Evolutionary conservation across 768 basidiomycete genomes (phyloP).

Genomic region (Rhodotorula kratochvilovae): DNA sequence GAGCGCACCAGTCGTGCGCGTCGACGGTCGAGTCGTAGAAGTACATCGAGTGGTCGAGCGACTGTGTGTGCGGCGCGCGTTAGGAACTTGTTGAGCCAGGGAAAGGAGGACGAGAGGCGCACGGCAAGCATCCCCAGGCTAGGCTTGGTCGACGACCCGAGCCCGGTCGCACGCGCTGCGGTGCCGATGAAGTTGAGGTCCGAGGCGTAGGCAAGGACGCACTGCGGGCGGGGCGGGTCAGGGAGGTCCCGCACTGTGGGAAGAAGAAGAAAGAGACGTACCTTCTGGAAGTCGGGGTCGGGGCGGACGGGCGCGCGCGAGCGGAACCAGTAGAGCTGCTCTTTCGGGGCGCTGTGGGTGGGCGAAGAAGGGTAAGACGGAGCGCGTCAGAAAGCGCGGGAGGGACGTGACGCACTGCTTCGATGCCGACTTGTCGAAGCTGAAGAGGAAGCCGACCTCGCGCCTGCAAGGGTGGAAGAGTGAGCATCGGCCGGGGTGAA

Average conservation of each 20-base stretch:
- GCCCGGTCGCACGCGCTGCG: conserved; percentile 30
- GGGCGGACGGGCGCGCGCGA: conserved; percentile 24
- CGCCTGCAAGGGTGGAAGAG: background rate
- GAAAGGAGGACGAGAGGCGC: background rate
- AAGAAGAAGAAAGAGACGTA: background rate
- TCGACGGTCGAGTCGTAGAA: conserved; percentile 39
- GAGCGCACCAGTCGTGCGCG: conserved; percentile 35
- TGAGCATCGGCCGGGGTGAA: background rate
- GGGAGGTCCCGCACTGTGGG: background rate
- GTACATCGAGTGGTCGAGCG: conserved; percentile 40
- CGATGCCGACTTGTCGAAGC: background rate
- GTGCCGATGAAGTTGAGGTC: conserved; percentile 40
- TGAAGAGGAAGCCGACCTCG: conserved; percentile 18
- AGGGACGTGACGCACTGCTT: conserved; percentile 17
- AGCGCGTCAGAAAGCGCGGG: background rate
- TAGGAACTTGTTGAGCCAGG: background rate
- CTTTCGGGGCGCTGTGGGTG: background rate
- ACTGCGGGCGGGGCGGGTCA: conserved; percentile 1
- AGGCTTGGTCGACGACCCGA: conserved; percentile 25
- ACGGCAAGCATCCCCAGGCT: conserved; percentile 42
- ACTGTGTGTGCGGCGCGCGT: background rate
- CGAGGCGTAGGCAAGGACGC: conserved; percentile 38
- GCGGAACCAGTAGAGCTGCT: conserved; percentile 36
- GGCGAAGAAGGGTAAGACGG: background rate
- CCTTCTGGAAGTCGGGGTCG: conserved; percentile 39